Percentiles rank a stretch among this genome's conserved stretches.
Evolutionary conservation across 129 eudicot species (phyloP).

Genomic region (Silybum marianum): DNA sequence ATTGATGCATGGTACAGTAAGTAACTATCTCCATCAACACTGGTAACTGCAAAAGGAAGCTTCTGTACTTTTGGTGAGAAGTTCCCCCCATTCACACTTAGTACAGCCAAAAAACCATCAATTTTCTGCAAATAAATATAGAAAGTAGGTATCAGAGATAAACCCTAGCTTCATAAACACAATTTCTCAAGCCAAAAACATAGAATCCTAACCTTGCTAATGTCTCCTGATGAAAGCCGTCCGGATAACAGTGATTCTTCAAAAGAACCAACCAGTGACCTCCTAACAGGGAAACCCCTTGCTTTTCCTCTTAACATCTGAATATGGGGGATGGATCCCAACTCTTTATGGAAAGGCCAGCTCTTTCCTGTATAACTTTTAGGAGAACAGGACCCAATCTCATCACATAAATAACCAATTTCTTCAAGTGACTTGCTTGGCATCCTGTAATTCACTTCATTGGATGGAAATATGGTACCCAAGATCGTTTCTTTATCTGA

Average conservation of each 20-base stretch:
- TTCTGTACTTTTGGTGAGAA: conserved; percentile 83
- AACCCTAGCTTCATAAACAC: not conserved
- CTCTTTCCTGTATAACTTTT: conserved; percentile 39
- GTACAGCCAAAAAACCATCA: conserved; percentile 82
- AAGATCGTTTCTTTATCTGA: conserved; percentile 33
- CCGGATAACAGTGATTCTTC: conserved; percentile 93
- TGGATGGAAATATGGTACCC: conserved; percentile 41
- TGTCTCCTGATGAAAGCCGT: conserved; percentile 59
- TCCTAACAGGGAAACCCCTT: conserved; percentile 58
- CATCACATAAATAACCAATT: conserved; percentile 28
- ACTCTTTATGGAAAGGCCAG: conserved; percentile 48
- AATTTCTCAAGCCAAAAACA: not conserved
- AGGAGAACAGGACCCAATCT: conserved; percentile 41
- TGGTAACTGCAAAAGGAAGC: conserved; percentile 85
- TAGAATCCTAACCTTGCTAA: conserved; percentile 52
- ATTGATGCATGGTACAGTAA: conserved; percentile 75
- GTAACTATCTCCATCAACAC: conserved; percentile 83
- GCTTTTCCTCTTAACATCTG: conserved; percentile 31
- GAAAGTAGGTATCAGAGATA: conserved; percentile 28
- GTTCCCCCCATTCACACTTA: conserved; percentile 68
- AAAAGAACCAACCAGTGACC: conserved; percentile 88
- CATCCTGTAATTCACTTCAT: conserved; percentile 47
- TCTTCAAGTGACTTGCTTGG: conserved; percentile 51
- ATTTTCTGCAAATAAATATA: conserved; percentile 55
- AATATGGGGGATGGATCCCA: conserved; percentile 12